Evolutionary conservation across 31 red algal species (phyloP), one percentile per base, ranked within the genome.

Genomic region (Porphyra umbilicalis): DNA sequence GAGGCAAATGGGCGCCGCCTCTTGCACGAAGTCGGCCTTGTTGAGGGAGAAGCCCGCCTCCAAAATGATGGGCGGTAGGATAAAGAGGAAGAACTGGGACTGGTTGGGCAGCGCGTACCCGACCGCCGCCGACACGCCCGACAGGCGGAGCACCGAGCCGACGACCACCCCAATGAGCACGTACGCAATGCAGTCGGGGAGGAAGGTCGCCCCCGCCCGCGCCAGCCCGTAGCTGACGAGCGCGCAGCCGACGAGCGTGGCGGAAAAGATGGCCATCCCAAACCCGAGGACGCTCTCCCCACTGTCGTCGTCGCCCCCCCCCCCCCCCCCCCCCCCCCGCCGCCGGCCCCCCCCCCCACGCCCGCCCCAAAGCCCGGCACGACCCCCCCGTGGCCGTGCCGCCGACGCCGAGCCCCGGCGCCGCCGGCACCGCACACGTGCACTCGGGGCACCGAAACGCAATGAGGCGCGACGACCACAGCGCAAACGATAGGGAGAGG

Each of bases 131-230:
- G 87, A 77, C 16, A 80, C 80, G 33, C 96, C 93, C 78, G 87
- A 85, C 37, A 98, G 44, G 44, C 96, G 89, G n/a, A 95, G 82
- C 67, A 93, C 83, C 31, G 78, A 81, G 35, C 96, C 96, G 7
- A 98, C 96, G 8, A 94, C 39, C 29, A 95, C 78, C 31, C 96
- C 96, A 77, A 95, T 80, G 35, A 98, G 67, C 40, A 98, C 96
- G 80, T 98, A 98, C 30, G 91, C 90, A 40, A 98, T 98, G 79
- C 96, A 98, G 67, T 94, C 92, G 0, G 96, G 96, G n/a, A 98
- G 80, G 40, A 88, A 91, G 15, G 91, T 79, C 37, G 93, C 68
- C 39, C 81, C 88, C 36, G 89, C 89, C 79, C 91, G 90, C 34
- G 89, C 82, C 35, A 98, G 84, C 42, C 85, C 81, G 79, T 98